A percentile compares a stretch with the other conserved stretches of the same genome.
phyloP scores from a whole-genome alignment of 2,329 filamentous ascomycete species.

The Penicillium psychrosexuale region DNA sequence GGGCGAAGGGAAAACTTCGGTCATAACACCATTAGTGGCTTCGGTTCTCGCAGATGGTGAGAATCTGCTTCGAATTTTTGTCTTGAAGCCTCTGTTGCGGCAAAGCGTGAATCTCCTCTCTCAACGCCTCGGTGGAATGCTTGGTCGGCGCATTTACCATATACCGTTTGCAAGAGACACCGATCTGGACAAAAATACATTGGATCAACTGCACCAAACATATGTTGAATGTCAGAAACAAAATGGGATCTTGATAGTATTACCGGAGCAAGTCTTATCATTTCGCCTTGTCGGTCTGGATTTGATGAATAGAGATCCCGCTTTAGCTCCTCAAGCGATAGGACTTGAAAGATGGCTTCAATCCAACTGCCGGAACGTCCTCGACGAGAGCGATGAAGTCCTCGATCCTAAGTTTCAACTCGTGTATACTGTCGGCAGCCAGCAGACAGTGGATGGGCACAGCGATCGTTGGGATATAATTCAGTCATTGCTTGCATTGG shows the following conservation, averaged over 20 bases:
- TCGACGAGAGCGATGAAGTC: conserved; percentile 64
- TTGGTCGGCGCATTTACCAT: not conserved
- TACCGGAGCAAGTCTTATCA: not conserved
- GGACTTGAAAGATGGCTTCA: not conserved
- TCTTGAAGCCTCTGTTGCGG: not conserved
- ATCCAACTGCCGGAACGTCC: conserved; percentile 50
- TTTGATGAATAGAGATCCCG: not conserved
- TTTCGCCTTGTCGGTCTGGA: not conserved
- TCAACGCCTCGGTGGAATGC: not conserved
- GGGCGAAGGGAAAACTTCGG: not conserved
- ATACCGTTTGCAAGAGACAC: not conserved
- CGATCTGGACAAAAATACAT: no score
- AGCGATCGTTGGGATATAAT: not conserved
- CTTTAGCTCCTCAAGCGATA: not conserved
- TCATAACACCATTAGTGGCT: not conserved
- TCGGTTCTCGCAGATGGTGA: not conserved
- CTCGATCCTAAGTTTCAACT: conserved; percentile 60
- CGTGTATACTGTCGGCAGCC: conserved; percentile 58
- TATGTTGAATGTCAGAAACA: no score
- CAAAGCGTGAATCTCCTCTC: not conserved
- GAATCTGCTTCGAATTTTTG: not conserved
- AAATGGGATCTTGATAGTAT: not conserved
- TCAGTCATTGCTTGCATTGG: not conserved
- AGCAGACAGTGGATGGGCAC: conserved; percentile 47
- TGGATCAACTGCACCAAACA: no score